Evolutionary conservation across 352 stramenopile species (phyloP).

Genomic region (Blastocystis sp.): DNA sequence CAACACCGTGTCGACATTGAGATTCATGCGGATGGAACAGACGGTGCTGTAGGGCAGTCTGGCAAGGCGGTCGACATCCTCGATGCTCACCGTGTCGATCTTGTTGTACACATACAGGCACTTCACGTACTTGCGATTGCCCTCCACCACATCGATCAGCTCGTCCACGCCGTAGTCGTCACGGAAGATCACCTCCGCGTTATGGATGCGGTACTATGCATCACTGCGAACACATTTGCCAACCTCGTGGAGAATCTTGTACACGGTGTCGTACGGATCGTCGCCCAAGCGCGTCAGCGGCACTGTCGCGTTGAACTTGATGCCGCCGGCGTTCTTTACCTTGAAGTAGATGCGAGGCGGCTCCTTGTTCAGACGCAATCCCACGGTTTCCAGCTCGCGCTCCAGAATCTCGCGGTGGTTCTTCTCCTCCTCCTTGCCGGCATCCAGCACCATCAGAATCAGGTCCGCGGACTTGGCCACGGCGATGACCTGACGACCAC

Average conservation of each 20-base stretch:
- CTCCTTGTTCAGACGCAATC: constrained; percentile 91
- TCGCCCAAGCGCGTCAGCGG: constrained; percentile 85
- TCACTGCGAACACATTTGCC: constrained; percentile 71
- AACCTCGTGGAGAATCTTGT: constrained; percentile 74
- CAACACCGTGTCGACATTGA: constrained; percentile 93
- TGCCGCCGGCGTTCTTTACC: constrained; percentile 88
- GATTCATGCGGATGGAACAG: constrained; percentile 76
- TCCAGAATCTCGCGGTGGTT: constrained; percentile 96
- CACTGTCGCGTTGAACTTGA: constrained; percentile 92
- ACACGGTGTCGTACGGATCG: constrained; percentile 74
- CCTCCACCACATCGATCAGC: constrained; percentile 96
- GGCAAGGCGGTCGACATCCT: constrained; percentile 82
- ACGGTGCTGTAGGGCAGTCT: constrained; percentile 64
- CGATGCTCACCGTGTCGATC: constrained; percentile 97
- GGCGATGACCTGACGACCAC: constrained; percentile 96
- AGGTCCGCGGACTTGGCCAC: constrained; percentile 95
- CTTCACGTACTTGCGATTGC: constrained; percentile 96
- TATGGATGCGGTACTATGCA: constrained; percentile 95
- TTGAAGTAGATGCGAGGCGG: constrained; percentile 92
- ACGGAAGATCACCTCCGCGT: constrained; percentile 92
- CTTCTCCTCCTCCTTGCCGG: constrained; percentile 89
- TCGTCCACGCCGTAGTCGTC: constrained; percentile 94
- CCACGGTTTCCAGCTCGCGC: constrained; percentile 94
- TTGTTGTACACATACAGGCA: constrained; percentile 99
- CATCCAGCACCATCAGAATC: constrained; percentile 98